Conservation (phyloP, 2,329 filamentous ascomycete genomes). For the Bipolaris sorokiniana region DNA sequence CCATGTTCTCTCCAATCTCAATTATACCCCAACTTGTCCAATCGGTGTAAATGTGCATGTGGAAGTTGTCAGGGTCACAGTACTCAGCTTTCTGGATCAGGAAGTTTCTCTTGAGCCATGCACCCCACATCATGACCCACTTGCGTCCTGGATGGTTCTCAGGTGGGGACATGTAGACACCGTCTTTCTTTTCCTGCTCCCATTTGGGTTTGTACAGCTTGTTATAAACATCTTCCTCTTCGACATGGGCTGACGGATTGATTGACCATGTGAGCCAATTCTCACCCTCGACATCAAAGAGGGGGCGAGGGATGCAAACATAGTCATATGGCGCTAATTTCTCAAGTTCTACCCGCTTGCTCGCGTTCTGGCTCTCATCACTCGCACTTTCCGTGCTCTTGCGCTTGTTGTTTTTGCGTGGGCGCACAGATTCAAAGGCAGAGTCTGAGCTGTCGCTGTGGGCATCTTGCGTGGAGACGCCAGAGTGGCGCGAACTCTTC, state of each 20-base stretch:
- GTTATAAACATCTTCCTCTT: slow-evolving; percentile 3
- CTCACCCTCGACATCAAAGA: slow-evolving; percentile 19
- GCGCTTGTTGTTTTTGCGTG: slow-evolving; percentile 3
- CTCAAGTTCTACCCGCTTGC: background rate
- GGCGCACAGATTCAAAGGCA: slow-evolving; percentile 6
- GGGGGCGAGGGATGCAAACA: slow-evolving; percentile 22
- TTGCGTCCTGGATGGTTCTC: slow-evolving; percentile 20
- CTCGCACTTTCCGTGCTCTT: background rate
- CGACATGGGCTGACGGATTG: slow-evolving; percentile 4
- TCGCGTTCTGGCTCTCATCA: background rate
- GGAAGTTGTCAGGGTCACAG: slow-evolving; percentile 22
- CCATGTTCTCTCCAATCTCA: slow-evolving; percentile 21
- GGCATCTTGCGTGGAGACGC: slow-evolving; percentile 6
- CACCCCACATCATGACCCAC: slow-evolving; percentile 29
- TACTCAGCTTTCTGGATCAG: slow-evolving; percentile 12
- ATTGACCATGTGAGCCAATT: slow-evolving; percentile 10
- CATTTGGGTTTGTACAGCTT: slow-evolving; percentile 11
- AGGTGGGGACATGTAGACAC: slow-evolving; percentile 12
- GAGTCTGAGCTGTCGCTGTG: slow-evolving; percentile 12
- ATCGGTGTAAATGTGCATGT: slow-evolving; percentile 24
- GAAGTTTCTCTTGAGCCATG: slow-evolving; percentile 15
- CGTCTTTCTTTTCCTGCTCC: slow-evolving; percentile 11
- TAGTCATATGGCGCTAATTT: slow-evolving; percentile 16
- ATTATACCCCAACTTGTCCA: slow-evolving; percentile 20
- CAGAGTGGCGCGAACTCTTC: slow-evolving; percentile 13